Evolutionary conservation across 2,329 filamentous ascomycete species (phyloP).

Genomic region (Colletotrichum truncatum): DNA sequence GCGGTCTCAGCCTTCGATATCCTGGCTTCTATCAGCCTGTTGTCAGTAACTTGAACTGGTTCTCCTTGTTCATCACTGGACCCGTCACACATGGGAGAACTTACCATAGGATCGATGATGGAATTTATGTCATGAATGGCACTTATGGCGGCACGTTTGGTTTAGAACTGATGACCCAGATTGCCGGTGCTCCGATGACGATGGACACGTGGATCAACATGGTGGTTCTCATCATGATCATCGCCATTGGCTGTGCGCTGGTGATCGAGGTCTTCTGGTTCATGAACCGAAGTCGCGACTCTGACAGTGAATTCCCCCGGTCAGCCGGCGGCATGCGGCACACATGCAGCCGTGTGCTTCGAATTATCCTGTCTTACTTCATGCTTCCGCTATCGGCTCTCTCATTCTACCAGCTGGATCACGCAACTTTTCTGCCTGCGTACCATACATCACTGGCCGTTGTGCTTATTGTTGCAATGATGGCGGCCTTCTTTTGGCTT

Average conservation of each 20-base stretch:
- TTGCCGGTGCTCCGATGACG: conserved; percentile 70
- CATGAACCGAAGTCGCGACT: conserved; percentile 50
- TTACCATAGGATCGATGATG: conserved; percentile 51
- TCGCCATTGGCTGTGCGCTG: conserved; percentile 60
- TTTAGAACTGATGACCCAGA: conserved; percentile 72
- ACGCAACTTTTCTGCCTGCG: conserved; percentile 25
- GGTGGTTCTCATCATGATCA: conserved; percentile 69
- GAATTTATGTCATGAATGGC: conserved; percentile 73
- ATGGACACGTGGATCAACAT: conserved; percentile 77
- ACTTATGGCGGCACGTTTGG: conserved; percentile 66
- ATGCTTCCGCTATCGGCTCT: conserved; percentile 76
- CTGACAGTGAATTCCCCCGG: conserved; percentile 43
- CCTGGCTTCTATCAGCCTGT: conserved; percentile 79
- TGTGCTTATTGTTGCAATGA: conserved; percentile 33
- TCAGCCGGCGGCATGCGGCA: conserved; percentile 11
- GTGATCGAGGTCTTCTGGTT: conserved; percentile 56
- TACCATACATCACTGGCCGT: conserved; percentile 45
- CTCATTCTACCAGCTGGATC: conserved; percentile 75
- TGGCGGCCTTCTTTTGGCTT: conserved; percentile 40
- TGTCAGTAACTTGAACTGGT: conserved; percentile 74
- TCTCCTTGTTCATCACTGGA: conserved; percentile 67
- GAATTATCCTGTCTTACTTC: conserved; percentile 80
- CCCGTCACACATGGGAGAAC: conserved; percentile 33
- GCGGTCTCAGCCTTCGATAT: conserved; percentile 74
- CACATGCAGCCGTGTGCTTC: conserved; percentile 60